Base-by-base conservation (phyloP, 1,284 basidiomycete species). In the Austropuccinia psidii region DNA sequence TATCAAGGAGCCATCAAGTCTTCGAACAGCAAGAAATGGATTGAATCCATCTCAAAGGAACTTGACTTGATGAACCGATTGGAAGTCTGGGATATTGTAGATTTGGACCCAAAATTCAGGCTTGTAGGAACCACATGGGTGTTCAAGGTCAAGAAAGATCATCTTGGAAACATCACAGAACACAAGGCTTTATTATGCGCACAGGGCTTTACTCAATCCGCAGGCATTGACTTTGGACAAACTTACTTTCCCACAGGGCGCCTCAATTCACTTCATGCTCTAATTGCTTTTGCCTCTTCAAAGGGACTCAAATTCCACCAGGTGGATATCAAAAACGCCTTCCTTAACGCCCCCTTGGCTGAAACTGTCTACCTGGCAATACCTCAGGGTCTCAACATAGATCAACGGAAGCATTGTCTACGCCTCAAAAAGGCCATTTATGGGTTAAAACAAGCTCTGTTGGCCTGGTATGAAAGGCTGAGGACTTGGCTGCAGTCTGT, bases 81-180 rank as follows among this genome's bases (percentile, higher is more conserved):
- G 35, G 27, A 41, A 2, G 57, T 60, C 1, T 60, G 57, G 57
- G 11, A 5, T 2, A 15, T 60, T 3, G n/a, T 24, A 1, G 11
- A 7, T 5, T 3, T 33, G 13, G 24, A 4, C 7, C 35, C 57
- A 3, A 11, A 11, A 5, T 13, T n/a, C 5, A 35, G 41, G 6
- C 9, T 21, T 2, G 35, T 60, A 5, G 31, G 35, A 4, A 35
- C 31, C 19, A 64, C 61, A 29, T 64, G 61, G 61, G 61, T 64
- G 19, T 64, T 64, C 24, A 64, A 64, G 21, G 27, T 64, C 2
- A 64, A 64, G 43, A 64, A 49, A 17, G 37, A 64, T 64, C 27
- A 60, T 15, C 57, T 37, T 37, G 37, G 37, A 4, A 17, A 35
- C 6, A 21, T 37, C 6, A 60, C 11, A 4, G 37, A 60, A 37